Evolutionary conservation across 2,329 filamentous ascomycete genomes (phyloP).

Genomic region (Metarhizium sp.): DNA sequence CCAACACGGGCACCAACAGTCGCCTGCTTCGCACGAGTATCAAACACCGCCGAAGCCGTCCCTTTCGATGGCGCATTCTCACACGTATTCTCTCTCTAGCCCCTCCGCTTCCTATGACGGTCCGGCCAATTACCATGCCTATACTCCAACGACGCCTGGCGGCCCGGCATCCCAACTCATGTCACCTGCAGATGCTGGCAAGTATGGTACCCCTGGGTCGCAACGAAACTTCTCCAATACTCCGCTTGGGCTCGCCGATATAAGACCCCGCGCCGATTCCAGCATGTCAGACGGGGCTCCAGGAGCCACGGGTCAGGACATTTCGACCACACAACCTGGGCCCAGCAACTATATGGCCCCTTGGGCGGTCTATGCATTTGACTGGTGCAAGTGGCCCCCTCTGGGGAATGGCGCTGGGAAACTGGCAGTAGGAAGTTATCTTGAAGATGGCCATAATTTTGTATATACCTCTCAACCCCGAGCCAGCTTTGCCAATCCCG

Average conservation of each 20-base stretch:
- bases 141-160: conserved; percentile 56
- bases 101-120: conserved; percentile 54
- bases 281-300: conserved; percentile 63
- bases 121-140: conserved; percentile 44
- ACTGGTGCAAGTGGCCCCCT: conserved; percentile 98
- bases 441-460: conserved; percentile 98
- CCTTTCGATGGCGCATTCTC: conserved; percentile 58
- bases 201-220: conserved; percentile 47
- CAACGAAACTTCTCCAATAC: conserved; percentile 67
- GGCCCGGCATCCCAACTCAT: conserved; percentile 55
- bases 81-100: conserved; percentile 78
- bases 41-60: conserved; percentile 57
- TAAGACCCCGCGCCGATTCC: conserved; percentile 77
- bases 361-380: conserved; percentile 92
- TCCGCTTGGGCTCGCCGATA: conserved; percentile 83
- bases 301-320: conserved; percentile 55
- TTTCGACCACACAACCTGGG: conserved; percentile 53
- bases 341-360: conserved; percentile 92
- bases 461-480: conserved; percentile 41
- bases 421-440: conserved; percentile 87
- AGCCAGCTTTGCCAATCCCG: neutral
- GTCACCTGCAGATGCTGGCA: conserved; percentile 41
- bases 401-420: conserved; percentile 77
- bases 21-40: conserved; percentile 43
- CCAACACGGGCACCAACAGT: conserved; percentile 18